Base-by-base conservation (phyloP, 2,329 filamentous ascomycete genomes). In the Fusarium tanahbumbuense region DNA sequence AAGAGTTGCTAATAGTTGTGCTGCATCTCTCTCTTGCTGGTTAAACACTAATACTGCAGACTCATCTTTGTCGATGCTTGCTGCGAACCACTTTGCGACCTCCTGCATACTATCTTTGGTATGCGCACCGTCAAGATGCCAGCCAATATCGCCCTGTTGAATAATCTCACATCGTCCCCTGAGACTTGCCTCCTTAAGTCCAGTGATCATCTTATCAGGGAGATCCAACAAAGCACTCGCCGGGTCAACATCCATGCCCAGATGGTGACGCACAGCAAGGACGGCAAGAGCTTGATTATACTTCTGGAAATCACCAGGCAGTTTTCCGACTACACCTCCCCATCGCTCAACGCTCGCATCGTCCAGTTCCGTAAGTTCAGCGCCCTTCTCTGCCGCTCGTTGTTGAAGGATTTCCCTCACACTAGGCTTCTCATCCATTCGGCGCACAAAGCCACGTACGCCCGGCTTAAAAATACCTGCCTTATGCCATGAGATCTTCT, bases 401-500 rank as follows among this genome's bases (percentile, higher is more conserved):
- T 82, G 80, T 67, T 85, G 81, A 61, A 94, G 76, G 12, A 94
- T 89, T 9, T 81, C 77, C 73, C 80, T 78, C 3, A 83, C 82
- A 0, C 76, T 84, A 46, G 75, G 75, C 48, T 76, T 71, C 12
- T 76, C 75, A 2, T 75, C 70, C 22, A 77, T 52, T 6, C 59
- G 73, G 34, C 78, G 74, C 10, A 81, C 76, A 11, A 83, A 83
- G 0, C 77, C 81, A 41, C 64, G 74, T 0, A 80, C 86, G 0
- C 87, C 88, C 1, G 80, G 54, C 78, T 97, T 97, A 78, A 97
- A 91, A 46, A 98, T 92, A 2, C 94, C 94, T 9, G 91, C 91
- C 79, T 98, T 98, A 78, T 97, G 93, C 94, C 94, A 97, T 5
- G 94, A 81, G 70, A 97, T 97, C 75, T 93, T 84, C 60, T 92